Evolutionary conservation across 805 yeast genomes (phyloP), one percentile per base, ranked within the genome.

Genomic region (Candida adriatica): DNA sequence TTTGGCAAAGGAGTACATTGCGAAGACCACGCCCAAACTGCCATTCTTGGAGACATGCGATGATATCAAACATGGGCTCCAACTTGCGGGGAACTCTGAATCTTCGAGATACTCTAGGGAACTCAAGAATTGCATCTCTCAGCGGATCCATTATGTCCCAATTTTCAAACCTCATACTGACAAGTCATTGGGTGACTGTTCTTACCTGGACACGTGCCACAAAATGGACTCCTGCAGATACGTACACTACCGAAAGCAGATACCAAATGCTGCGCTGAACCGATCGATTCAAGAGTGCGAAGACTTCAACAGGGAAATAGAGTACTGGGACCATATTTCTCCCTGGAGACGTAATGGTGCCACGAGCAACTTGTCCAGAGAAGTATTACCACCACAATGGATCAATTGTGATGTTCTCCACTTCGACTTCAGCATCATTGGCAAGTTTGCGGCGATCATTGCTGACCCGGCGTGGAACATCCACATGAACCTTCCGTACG

Each of bases 381-480:
- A 41, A 3, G 33, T 46, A 30, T 29, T 58, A 13, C 82, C 88
- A 1, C 63, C 87, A 1, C 96, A 87, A 58, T 84, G 94, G 92
- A 83, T 88, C 38, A 72, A 74, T 35, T 85, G 95, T 54, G 95
- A 88, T 56, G 77, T 88, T 13, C 64, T 86, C 20, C 64, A 70
- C 30, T 64, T 88, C 34, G 87, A 90, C 43, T 76, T 90, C 46
- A 59, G 53, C 15, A 59, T 73, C 6, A 56, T 88, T 35, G 96
- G 96, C 3, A 76, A 80, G 58, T 83, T 83, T 59, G 87, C 79
- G 24, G 86, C 79, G 3, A 75, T 88, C 9, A 73, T 90, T 33
- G 90, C 95, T 0, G 97, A 88, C 55, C 45, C 96, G 4, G 92
- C 96, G 6, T 88, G 97, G 97, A 88, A 86, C 42, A 88, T 88